Conservation (phyloP, 2,329 filamentous ascomycete species). For the Cryphonectria radicalis region DNA sequence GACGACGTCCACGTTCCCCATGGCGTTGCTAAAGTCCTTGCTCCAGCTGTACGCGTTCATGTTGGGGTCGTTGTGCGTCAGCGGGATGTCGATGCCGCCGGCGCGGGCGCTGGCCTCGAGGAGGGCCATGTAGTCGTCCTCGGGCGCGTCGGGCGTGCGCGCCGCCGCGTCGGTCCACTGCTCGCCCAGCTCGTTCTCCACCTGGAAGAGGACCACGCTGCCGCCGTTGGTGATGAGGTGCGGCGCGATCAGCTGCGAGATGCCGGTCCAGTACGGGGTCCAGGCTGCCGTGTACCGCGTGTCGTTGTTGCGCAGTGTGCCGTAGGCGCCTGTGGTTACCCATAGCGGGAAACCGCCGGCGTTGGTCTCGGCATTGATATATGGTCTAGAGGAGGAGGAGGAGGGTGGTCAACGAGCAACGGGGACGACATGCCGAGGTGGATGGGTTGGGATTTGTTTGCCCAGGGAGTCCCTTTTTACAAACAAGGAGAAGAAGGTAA, state of each 20-base stretch:
- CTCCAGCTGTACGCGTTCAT: conserved; percentile 63
- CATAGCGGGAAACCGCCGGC: conserved; percentile 66
- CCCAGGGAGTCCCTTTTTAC: not conserved
- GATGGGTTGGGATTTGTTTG: too few relatives aligned
- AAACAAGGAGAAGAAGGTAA: too few relatives aligned
- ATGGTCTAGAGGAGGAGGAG: conserved; percentile 43
- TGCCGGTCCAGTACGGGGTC: conserved; percentile 56
- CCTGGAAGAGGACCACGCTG: conserved; percentile 59
- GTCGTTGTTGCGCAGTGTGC: conserved; percentile 56
- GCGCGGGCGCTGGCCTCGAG: conserved; percentile 57
- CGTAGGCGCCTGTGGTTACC: conserved; percentile 64
- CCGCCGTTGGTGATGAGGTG: conserved; percentile 62
- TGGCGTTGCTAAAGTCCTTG: conserved; percentile 59
- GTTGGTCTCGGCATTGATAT: conserved; percentile 67
- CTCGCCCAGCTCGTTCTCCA: conserved; percentile 59
- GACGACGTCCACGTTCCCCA: conserved; percentile 59
- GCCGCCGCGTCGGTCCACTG: conserved; percentile 48
- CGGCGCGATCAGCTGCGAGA: conserved; percentile 54
- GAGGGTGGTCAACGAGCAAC: not conserved
- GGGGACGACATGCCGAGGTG: too few relatives aligned
- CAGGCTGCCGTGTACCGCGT: conserved; percentile 56
- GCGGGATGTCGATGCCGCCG: conserved; percentile 61
- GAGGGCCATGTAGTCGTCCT: conserved; percentile 60
- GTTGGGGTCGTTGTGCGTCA: conserved; percentile 64
- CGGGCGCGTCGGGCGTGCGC: conserved; percentile 52